These are phyloP conservation scores for Cardiospermum halicacabum DNA, from an alignment of 345 rosid species.

Conservation along the genomic window DNA sequence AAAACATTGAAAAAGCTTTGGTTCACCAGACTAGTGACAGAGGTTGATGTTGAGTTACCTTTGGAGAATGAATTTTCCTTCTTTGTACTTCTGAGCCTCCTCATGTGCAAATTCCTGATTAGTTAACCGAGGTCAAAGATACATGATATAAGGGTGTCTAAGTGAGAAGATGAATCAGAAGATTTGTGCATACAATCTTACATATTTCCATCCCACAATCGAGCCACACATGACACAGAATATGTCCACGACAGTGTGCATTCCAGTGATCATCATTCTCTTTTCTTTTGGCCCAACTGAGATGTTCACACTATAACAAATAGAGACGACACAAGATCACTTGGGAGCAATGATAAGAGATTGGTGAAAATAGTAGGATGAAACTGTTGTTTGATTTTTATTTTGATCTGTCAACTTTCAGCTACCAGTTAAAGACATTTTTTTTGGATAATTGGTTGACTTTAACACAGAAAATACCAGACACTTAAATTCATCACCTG, in stretches of 20 bases:
- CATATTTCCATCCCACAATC: conserved; percentile 84
- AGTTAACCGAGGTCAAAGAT: background rate
- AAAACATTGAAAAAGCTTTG: conserved; percentile 7
- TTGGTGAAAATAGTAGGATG: background rate
- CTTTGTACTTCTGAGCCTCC: conserved; percentile 66
- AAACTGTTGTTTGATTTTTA: background rate
- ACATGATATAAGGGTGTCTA: background rate
- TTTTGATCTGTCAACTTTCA: background rate
- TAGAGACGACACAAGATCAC: conserved; percentile 13
- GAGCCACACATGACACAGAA: conserved; percentile 78
- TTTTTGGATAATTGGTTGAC: background rate
- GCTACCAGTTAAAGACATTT: background rate
- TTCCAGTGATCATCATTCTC: conserved; percentile 71
- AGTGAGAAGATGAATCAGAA: background rate
- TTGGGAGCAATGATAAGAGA: background rate
- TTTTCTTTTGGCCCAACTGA: conserved; percentile 55
- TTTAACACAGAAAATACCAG: background rate
- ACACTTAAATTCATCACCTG: background rate
- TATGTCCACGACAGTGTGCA: conserved; percentile 79
- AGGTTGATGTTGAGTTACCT: conserved; percentile 37
- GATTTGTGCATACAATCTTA: conserved; percentile 27
- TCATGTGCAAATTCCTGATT: conserved; percentile 56
- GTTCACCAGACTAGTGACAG: conserved; percentile 1
- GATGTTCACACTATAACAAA: conserved; percentile 52
- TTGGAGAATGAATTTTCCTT: conserved; percentile 72